These are phyloP conservation scores for Ochetophila trinervis DNA, from an alignment of 306 rosid genomes.

Conservation along the genomic window DNA sequence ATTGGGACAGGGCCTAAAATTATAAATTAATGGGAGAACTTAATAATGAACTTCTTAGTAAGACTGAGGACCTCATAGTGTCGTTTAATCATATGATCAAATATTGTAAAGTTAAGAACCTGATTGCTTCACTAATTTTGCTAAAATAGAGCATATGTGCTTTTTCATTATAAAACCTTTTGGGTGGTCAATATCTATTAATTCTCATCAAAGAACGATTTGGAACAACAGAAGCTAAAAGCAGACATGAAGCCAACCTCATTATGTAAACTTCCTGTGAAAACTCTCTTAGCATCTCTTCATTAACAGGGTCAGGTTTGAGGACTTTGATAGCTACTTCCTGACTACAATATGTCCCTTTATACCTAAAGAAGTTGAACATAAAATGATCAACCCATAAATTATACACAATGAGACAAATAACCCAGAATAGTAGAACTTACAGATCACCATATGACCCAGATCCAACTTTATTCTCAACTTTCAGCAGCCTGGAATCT, in stretches of 20 bases:
- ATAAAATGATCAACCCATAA: conserved; percentile 37
- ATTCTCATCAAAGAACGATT: background rate
- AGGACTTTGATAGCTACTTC: conserved; percentile 97
- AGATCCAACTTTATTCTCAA: conserved; percentile 90
- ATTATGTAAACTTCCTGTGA: conserved; percentile 96
- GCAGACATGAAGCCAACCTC: conserved; percentile 60
- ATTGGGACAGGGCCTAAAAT: background rate
- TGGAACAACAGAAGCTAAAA: conserved; percentile 17
- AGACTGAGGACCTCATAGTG: background rate
- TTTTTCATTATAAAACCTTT: background rate
- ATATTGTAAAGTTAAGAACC: background rate
- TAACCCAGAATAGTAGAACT: conserved; percentile 42
- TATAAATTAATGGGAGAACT: background rate
- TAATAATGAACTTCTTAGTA: background rate
- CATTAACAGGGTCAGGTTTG: conserved; percentile 73
- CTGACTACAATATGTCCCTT: conserved; percentile 91
- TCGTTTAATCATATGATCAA: background rate
- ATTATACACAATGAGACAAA: conserved; percentile 19
- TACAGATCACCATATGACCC: conserved; percentile 96
- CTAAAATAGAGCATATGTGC: background rate
- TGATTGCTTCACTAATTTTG: background rate
- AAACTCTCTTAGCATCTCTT: conserved; percentile 89
- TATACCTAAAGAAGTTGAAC: conserved; percentile 54
- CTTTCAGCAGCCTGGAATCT: conserved; percentile 70
- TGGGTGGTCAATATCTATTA: background rate